phyloP scores from a whole-genome alignment of 371 early-diverging fungal genomes.

The Conidiobolus incongruus region DNA sequence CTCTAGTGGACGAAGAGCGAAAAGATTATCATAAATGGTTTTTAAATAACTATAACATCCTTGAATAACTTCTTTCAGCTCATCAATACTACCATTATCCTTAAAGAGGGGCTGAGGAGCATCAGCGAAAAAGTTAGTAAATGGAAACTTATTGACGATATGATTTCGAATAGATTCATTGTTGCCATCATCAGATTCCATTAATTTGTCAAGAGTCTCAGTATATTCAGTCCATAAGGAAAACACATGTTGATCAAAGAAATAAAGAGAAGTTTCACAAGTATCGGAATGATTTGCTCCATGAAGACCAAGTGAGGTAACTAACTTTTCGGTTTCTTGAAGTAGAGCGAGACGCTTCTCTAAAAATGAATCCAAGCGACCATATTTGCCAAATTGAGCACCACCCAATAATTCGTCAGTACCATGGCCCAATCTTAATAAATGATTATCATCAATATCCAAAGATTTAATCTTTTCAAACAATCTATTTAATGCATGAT shows the following conservation, averaged over 20 bases:
- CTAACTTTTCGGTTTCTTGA: slow-evolving; percentile 46
- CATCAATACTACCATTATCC: slow-evolving; percentile 18
- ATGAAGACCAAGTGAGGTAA: slow-evolving; percentile 34
- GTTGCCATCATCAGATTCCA: slow-evolving; percentile 1
- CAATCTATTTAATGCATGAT: slow-evolving; percentile 85
- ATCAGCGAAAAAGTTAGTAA: slow-evolving; percentile 43
- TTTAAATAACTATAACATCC: slow-evolving; percentile 65
- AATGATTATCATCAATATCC: slow-evolving; percentile 75
- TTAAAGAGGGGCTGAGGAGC: slow-evolving; percentile 51
- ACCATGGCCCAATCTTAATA: slow-evolving; percentile 87
- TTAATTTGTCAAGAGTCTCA: slow-evolving; percentile 6
- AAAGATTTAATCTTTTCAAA: slow-evolving; percentile 75
- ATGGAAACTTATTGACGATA: slow-evolving; percentile 45
- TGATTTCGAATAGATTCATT: slow-evolving; percentile 8
- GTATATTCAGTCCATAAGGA: slow-evolving; percentile 54
- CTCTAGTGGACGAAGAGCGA: slow-evolving; percentile 78
- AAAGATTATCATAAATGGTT: slow-evolving; percentile 44
- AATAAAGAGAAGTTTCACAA: slow-evolving; percentile 84
- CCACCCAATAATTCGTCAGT: slow-evolving; percentile 69
- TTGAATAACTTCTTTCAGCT: slow-evolving; percentile 31
- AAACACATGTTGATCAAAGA: slow-evolving; percentile 48
- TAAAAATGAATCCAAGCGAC: slow-evolving; percentile 76
- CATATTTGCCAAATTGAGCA: slow-evolving; percentile 67
- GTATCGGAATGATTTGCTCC: slow-evolving; percentile 76
- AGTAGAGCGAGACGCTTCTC: slow-evolving; percentile 58